Conservation (phyloP, 768 basidiomycete species). For the Mrakia frigida region DNA sequence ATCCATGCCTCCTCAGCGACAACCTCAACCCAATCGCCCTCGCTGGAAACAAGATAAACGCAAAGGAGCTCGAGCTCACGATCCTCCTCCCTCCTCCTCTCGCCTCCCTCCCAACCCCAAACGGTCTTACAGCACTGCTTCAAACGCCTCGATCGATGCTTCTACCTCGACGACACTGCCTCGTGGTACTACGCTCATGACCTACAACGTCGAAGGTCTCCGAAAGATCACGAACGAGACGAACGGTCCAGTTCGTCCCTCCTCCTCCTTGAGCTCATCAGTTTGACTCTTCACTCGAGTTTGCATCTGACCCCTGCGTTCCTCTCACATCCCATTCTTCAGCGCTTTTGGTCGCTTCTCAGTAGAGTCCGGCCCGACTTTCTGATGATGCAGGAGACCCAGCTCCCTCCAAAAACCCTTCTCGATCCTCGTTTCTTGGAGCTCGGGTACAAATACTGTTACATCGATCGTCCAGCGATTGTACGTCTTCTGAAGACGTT, state of each 20-base stretch:
- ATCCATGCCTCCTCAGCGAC: neutral
- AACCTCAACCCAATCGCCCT: neutral
- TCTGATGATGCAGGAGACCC: neutral
- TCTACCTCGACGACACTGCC: too few relatives aligned
- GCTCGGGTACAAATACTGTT: neutral
- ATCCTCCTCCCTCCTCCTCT: neutral
- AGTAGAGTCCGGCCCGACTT: neutral
- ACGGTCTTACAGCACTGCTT: neutral
- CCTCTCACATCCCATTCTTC: too few relatives aligned
- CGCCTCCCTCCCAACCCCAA: neutral
- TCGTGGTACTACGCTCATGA: neutral
- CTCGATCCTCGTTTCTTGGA: neutral
- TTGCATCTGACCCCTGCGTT: neutral
- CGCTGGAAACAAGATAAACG: neutral
- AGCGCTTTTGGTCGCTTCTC: neutral
- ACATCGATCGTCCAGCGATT: neutral
- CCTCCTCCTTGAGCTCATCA: neutral
- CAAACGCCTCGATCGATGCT: too few relatives aligned
- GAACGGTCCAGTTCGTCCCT: neutral
- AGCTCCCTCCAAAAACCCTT: neutral
- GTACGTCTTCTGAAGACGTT: neutral
- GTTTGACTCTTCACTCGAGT: neutral
- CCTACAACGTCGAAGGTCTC: constrained; percentile 5
- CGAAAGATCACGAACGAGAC: neutral
- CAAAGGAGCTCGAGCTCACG: neutral